A percentile compares a stretch with the other conserved stretches of the same genome.
Evolutionary conservation across 495 filamentous ascomycete species (phyloP).

Genomic region (Lasiosphaeria ovina): DNA sequence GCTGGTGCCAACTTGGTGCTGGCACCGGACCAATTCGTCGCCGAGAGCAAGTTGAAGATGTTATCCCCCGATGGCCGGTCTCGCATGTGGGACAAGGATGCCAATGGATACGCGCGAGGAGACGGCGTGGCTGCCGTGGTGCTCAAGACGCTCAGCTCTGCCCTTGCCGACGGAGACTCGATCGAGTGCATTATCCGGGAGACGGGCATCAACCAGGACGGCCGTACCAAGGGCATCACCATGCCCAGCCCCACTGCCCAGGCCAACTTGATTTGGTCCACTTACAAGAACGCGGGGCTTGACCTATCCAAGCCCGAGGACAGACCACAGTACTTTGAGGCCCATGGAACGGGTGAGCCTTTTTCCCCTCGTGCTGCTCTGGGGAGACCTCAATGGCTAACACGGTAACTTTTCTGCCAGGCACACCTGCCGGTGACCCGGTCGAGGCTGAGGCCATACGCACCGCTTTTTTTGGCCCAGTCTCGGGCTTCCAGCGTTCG

Average conservation of each 20-base stretch:
- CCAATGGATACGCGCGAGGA: constrained; percentile 61
- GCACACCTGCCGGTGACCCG: constrained; percentile 1
- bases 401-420: not conserved
- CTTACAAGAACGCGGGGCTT: constrained; percentile 47
- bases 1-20: constrained; percentile 53
- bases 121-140: constrained; percentile 56
- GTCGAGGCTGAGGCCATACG: constrained; percentile 40
- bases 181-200: constrained; percentile 59
- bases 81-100: constrained; percentile 56
- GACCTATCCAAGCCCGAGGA: constrained; percentile 27
- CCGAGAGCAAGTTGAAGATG: constrained; percentile 32
- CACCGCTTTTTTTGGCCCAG: constrained; percentile 26
- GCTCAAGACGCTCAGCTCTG: constrained; percentile 54
- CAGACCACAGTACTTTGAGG: constrained; percentile 48
- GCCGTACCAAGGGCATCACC: constrained; percentile 49
- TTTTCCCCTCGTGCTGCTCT: not conserved
- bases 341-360: constrained; percentile 28
- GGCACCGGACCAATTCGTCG: constrained; percentile 36
- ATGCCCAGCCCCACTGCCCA: constrained; percentile 52
- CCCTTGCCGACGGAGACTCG: constrained; percentile 45
- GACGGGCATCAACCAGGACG: constrained; percentile 54
- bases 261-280: constrained; percentile 44
- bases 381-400: not conserved
- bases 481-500: constrained; percentile 15
- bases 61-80: constrained; percentile 42